Conservation (phyloP, 2,329 filamentous ascomycete genomes). For the Neurospora sp. region DNA sequence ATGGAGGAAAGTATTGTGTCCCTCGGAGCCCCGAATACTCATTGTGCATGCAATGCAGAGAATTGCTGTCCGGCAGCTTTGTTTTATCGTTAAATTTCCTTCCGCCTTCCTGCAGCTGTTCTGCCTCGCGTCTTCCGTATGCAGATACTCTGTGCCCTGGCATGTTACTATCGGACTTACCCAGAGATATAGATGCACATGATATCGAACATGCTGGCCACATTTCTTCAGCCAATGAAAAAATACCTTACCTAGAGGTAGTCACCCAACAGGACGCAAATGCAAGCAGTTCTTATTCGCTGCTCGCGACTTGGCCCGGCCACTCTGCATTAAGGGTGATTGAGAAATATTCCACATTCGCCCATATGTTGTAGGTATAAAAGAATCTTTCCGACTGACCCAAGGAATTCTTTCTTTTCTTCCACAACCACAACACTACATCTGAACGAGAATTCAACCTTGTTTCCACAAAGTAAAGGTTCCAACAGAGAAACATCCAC, state of each 20-base stretch:
- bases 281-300: neutral
- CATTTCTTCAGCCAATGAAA: neutral
- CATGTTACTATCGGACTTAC: neutral
- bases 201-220: neutral
- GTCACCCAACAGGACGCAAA: neutral
- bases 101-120: neutral
- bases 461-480: too few species aligned
- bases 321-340: neutral
- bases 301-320: too few species aligned
- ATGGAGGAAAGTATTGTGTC: neutral
- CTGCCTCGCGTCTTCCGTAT: neutral
- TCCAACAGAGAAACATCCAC: neutral
- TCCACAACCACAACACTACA: neutral
- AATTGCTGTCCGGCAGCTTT: neutral
- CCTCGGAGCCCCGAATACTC: neutral
- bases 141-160: neutral
- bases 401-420: neutral
- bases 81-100: neutral
- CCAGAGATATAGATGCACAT: neutral
- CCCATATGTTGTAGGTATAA: neutral
- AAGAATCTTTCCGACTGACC: neutral
- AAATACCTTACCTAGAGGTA: neutral
- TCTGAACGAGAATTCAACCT: neutral
- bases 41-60: neutral
- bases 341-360: neutral